These are phyloP conservation scores for Kwoniella europaea DNA, from an alignment of 768 basidiomycete species.

Conservation along the genomic window DNA sequence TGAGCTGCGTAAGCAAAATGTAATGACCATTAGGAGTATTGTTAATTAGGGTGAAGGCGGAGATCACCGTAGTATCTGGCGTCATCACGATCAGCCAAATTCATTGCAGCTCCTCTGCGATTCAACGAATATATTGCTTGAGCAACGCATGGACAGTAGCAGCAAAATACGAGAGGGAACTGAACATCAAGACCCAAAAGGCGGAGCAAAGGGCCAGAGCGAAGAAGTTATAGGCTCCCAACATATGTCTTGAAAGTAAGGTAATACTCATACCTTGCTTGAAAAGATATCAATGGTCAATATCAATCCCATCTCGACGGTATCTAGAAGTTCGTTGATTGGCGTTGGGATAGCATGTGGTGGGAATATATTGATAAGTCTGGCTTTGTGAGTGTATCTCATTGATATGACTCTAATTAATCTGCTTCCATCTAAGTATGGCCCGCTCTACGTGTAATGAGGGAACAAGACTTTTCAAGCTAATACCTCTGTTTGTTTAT, in stretches of 20 bases:
- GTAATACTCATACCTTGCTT: neutral
- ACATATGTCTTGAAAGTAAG: neutral
- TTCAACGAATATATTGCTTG: neutral
- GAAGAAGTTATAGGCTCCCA: neutral
- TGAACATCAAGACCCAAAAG: too few relatives aligned
- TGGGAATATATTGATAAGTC: conserved; percentile 85
- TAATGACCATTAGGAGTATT: neutral
- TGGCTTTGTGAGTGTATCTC: conserved; percentile 66
- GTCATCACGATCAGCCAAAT: neutral
- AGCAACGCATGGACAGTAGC: neutral
- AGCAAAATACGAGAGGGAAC: neutral
- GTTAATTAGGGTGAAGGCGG: neutral
- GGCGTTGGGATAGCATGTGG: conserved; percentile 82
- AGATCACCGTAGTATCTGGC: neutral
- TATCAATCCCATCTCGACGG: conserved; percentile 18
- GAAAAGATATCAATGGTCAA: neutral
- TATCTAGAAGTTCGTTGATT: conserved; percentile 59
- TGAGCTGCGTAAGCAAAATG: neutral
- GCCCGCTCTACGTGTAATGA: too few relatives aligned
- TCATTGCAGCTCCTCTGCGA: neutral
- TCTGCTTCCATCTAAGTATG: too few relatives aligned
- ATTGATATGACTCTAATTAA: neutral
- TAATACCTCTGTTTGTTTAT: neutral
- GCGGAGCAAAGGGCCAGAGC: too few relatives aligned
- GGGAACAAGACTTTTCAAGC: too few relatives aligned